Evolutionary conservation across 129 eudicot species (phyloP), one percentile per base, ranked within the genome.

Genomic region (Arctium minus): DNA sequence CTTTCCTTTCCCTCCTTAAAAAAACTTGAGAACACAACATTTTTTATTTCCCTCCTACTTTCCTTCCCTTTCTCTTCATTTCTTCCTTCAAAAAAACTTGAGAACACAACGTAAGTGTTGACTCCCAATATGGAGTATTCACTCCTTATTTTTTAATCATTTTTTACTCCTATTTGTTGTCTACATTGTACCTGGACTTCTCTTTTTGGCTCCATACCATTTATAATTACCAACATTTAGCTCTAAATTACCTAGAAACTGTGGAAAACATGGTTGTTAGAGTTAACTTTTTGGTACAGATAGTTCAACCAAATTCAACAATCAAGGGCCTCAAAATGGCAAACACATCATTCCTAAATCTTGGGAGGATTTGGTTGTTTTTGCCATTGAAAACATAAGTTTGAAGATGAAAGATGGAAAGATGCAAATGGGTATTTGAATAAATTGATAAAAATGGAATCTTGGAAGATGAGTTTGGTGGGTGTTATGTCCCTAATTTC

Each of bases 131-230:
- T 75, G 85, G 39, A 80, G 80, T 64, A 72, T 46, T 82, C 87
- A 84, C 33, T 36, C 53, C 65, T 18, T 27, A 27, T 42, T 75
- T 22, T 22, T 70, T 81, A 37, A 44, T 36, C 72, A 29, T 50
- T 81, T 79, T 76, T 77, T 67, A 64, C 50, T 60, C 31, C 37
- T 64, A 74, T 38, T 35, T 78, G 86, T 79, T 81, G 44, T 78
- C 68, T 85, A 18, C 88, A 85, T 85, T 85, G 85, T 18, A 78
- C 83, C 83, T 75, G 83, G 62, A 40, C 80, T 42, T 33, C 81
- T 79, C 81, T 32, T 73, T 76, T 85, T 81, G 80, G 87, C 73
- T 72, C 53, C 50, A 71, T 38, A 74, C 62, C 17, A 70, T 29
- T 76, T 37, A 72, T 53, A 80, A 72, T 64, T 78, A 53, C 86